Evolutionary conservation across 108 stramenopile genomes (phyloP).

Genomic region (Fragilariopsis cylindrus): DNA sequence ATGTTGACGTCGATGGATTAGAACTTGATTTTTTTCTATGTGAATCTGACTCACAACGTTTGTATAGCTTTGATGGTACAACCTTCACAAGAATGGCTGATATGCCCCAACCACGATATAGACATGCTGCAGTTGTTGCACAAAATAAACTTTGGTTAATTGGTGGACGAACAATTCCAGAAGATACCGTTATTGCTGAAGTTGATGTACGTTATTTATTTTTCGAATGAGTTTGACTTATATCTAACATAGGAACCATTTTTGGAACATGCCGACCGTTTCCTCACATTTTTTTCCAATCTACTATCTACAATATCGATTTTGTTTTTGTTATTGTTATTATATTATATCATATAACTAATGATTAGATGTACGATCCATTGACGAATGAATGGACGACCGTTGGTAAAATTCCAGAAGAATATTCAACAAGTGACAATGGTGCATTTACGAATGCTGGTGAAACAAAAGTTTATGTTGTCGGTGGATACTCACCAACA

Average conservation of each 20-base stretch:
- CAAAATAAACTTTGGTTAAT: constrained; percentile 39
- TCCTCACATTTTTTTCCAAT: not conserved
- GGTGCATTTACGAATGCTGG: constrained; percentile 38
- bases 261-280: not conserved
- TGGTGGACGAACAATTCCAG: constrained; percentile 52
- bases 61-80: constrained; percentile 36
- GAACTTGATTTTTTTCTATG: constrained; percentile 32
- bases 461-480: constrained; percentile 40
- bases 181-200: constrained; percentile 40
- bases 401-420: constrained; percentile 35
- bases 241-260: too few species aligned
- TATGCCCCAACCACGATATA: constrained; percentile 52
- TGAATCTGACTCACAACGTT: constrained; percentile 14
- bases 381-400: constrained; percentile 49
- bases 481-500: constrained; percentile 58
- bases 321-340: too few species aligned
- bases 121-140: constrained; percentile 51
- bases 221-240: not conserved
- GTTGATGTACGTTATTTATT: constrained; percentile 52
- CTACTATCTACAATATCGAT: not conserved
- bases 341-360: too few species aligned
- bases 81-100: constrained; percentile 31
- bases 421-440: constrained; percentile 44
- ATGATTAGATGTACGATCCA: constrained; percentile 52
- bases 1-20: not conserved